Conservation (phyloP, 2,329 filamentous ascomycete genomes). For the Colletotrichum sp. region DNA sequence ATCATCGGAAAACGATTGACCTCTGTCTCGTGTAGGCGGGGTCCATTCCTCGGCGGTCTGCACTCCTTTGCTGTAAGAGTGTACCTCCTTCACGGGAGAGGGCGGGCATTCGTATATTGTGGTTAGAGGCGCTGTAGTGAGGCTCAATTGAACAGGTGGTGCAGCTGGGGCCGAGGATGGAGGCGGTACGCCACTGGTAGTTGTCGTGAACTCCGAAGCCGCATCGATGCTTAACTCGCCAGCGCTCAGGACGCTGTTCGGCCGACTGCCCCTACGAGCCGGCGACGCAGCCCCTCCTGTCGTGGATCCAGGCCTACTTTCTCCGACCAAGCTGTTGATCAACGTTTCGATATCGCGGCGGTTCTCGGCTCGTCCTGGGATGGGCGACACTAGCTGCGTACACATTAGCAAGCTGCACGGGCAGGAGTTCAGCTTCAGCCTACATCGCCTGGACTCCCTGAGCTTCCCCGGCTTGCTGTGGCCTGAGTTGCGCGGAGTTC, state of each 20-base stretch:
- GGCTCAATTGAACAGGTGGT: constrained; percentile 61
- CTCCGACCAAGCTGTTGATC: constrained; percentile 82
- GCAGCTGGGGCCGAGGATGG: constrained; percentile 35
- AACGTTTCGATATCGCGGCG: constrained; percentile 82
- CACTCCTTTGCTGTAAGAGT: constrained; percentile 96
- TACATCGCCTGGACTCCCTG: constrained; percentile 76
- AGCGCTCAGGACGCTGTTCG: constrained; percentile 84
- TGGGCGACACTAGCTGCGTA: constrained; percentile 62
- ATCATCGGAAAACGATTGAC: constrained; percentile 65
- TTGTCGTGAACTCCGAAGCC: constrained; percentile 63
- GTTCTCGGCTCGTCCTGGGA: constrained; percentile 69
- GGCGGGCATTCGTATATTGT: constrained; percentile 83
- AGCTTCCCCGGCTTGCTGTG: constrained; percentile 69
- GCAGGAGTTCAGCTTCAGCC: constrained; percentile 28
- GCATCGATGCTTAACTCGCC: constrained; percentile 77
- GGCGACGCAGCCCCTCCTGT: constrained; percentile 69
- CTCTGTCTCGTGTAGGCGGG: constrained; percentile 55
- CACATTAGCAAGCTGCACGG: constrained; percentile 3
- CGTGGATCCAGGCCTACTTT: constrained; percentile 73
- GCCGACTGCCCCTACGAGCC: constrained; percentile 73
- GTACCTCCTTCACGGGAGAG: constrained; percentile 78
- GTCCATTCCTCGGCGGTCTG: constrained; percentile 84
- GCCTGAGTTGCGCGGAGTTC: constrained; percentile 82
- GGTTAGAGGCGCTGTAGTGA: constrained; percentile 74
- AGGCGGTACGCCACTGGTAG: constrained; percentile 43